Conservation (phyloP, 495 filamentous ascomycete genomes). For the Podospora tetraspora region DNA sequence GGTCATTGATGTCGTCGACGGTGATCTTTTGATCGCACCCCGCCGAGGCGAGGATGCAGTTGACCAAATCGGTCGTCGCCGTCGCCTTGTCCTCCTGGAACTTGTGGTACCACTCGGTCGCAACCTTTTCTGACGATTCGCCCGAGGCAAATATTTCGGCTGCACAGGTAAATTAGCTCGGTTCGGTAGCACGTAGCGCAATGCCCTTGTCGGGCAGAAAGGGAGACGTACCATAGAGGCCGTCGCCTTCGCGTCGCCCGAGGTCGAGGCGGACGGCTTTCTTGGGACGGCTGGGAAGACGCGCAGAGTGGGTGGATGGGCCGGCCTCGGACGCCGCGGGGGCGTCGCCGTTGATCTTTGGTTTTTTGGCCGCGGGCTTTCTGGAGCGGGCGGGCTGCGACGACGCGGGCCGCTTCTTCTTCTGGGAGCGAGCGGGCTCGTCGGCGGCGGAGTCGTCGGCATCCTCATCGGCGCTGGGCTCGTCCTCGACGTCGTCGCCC, state of each 20-base stretch:
- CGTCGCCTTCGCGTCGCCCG: slow-evolving; percentile 53
- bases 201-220: background rate
- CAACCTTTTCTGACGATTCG: slow-evolving; percentile 65
- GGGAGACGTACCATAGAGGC: slow-evolving; percentile 64
- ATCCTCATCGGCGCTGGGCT: slow-evolving; percentile 42
- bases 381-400: slow-evolving; percentile 39
- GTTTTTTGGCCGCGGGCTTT: slow-evolving; percentile 66
- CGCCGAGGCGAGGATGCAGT: slow-evolving; percentile 77
- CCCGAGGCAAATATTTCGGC: slow-evolving; percentile 77
- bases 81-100: slow-evolving; percentile 63
- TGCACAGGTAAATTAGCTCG: slow-evolving; percentile 36
- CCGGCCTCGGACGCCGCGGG: slow-evolving; percentile 18
- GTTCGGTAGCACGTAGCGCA: background rate
- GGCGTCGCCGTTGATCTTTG: slow-evolving; percentile 62
- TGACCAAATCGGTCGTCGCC: slow-evolving; percentile 78
- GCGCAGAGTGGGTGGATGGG: slow-evolving; percentile 39
- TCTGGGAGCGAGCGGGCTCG: slow-evolving; percentile 28
- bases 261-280: slow-evolving; percentile 47
- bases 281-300: slow-evolving; percentile 57
- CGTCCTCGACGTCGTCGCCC: slow-evolving; percentile 31
- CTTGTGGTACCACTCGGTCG: slow-evolving; percentile 68
- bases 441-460: slow-evolving; percentile 41
- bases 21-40: slow-evolving; percentile 72
- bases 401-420: slow-evolving; percentile 29
- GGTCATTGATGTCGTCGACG: slow-evolving; percentile 74